A percentile compares a stretch with the other conserved stretches of the same genome.
These are phyloP conservation scores for Clonostachys rosea DNA, from an alignment of 2,329 filamentous ascomycete genomes.

Conservation along the genomic window DNA sequence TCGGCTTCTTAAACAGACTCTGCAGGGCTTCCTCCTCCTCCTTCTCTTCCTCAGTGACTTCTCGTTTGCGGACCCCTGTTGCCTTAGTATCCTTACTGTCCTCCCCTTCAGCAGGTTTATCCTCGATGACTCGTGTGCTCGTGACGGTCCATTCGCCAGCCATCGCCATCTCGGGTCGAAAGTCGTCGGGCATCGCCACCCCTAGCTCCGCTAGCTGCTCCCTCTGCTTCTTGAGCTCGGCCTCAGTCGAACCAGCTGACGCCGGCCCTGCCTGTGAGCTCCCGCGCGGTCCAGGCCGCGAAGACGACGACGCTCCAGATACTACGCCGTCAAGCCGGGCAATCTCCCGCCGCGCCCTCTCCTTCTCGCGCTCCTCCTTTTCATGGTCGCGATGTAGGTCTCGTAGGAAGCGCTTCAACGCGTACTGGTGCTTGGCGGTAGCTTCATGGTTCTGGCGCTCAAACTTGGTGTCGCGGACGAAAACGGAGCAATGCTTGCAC, in stretches of 20 bases:
- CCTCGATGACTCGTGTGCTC: conserved; percentile 54
- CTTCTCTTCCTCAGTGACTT: conserved; percentile 53
- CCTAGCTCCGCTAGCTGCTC: conserved; percentile 86
- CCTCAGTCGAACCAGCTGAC: conserved; percentile 26
- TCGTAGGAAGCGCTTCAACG: conserved; percentile 83
- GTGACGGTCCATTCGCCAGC: conserved; percentile 82
- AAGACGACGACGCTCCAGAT: conserved; percentile 31
- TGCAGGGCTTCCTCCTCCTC: conserved; percentile 57
- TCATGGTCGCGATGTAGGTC: conserved; percentile 85
- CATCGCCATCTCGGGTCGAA: conserved; percentile 78
- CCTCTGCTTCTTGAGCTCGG: conserved; percentile 77
- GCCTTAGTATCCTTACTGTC: conserved; percentile 40
- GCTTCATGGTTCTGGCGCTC: conserved; percentile 87
- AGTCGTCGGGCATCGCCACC: conserved; percentile 74
- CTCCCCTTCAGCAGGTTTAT: conserved; percentile 29
- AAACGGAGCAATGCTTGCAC: conserved; percentile 95
- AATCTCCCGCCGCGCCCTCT: conserved; percentile 78
- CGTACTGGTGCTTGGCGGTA: conserved; percentile 78
- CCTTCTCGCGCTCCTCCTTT: conserved; percentile 73
- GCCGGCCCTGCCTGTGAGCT: neutral
- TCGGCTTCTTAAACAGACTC: conserved; percentile 55
- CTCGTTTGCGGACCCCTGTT: conserved; percentile 59
- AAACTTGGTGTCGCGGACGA: conserved; percentile 87
- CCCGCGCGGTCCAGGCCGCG: neutral
- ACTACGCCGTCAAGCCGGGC: conserved; percentile 80